Evolutionary conservation across 1,284 basidiomycete genomes (phyloP).

Genomic region (Tranzscheliella williamsii): DNA sequence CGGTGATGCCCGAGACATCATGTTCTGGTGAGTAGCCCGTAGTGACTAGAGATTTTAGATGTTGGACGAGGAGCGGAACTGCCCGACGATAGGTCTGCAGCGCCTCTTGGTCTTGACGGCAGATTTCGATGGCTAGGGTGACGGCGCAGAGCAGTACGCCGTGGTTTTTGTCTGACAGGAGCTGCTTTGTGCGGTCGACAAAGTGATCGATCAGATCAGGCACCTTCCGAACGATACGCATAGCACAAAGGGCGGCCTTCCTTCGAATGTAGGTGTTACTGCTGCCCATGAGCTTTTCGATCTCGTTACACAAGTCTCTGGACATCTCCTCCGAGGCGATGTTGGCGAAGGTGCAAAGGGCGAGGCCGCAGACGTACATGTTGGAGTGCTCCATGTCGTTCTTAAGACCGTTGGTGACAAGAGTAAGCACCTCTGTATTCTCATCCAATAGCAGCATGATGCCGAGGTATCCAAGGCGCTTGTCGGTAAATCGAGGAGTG

Average conservation of each 20-base stretch:
- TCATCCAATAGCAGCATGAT: constrained; percentile 98
- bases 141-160: constrained; percentile 92
- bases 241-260: constrained; percentile 97
- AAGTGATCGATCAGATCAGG: constrained; percentile 96
- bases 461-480: constrained; percentile 92
- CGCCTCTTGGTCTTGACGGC: constrained; percentile 73
- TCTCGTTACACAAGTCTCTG: constrained; percentile 67
- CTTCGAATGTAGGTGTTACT: constrained; percentile 99
- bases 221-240: constrained; percentile 92
- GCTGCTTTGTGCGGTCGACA: constrained; percentile 79
- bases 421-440: constrained; percentile 94
- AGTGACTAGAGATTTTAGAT: constrained; percentile 91
- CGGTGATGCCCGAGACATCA: constrained; percentile 98
- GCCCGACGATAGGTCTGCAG: constrained; percentile 87
- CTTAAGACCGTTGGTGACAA: constrained; percentile 97
- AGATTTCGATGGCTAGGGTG: constrained; percentile 94
- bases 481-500: constrained; percentile 95
- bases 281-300: constrained; percentile 94
- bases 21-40: constrained; percentile 99
- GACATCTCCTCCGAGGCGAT: constrained; percentile 81
- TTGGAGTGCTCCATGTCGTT: constrained; percentile 99
- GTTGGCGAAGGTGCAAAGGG: constrained; percentile 97
- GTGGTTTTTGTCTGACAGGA: constrained; percentile 94
- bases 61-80: constrained; percentile 88
- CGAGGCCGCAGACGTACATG: constrained; percentile 97